Evolutionary conservation across 805 yeast genomes (phyloP).

Genomic region (Debaryomyces prosopidis): DNA sequence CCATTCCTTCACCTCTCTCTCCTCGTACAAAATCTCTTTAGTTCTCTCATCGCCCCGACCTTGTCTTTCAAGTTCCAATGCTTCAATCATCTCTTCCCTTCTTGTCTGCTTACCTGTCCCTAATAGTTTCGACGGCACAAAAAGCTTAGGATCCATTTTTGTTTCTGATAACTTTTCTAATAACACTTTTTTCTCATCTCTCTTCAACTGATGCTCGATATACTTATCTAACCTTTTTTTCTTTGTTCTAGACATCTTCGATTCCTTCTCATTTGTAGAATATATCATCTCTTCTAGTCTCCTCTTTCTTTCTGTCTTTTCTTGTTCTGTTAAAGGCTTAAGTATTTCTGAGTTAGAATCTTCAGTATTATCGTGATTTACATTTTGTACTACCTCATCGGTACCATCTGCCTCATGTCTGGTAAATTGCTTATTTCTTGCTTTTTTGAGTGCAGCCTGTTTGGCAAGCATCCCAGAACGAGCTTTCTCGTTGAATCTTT

Average conservation of each 20-base stretch:
- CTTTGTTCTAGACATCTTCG: slow-evolving; percentile 70
- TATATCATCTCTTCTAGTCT: slow-evolving; percentile 59
- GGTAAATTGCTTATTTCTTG: slow-evolving; percentile 68
- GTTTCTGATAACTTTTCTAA: slow-evolving; percentile 70
- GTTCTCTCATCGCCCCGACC: slow-evolving; percentile 70
- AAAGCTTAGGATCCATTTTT: slow-evolving; percentile 65
- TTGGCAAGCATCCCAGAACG: slow-evolving; percentile 81
- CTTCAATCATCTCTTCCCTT: slow-evolving; percentile 71
- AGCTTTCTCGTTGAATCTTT: slow-evolving; percentile 82
- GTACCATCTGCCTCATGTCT: slow-evolving; percentile 47
- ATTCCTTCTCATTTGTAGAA: slow-evolving; percentile 55
- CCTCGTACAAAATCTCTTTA: slow-evolving; percentile 65
- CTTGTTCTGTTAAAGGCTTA: slow-evolving; percentile 63
- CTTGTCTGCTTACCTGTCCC: slow-evolving; percentile 75
- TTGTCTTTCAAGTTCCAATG: slow-evolving; percentile 66
- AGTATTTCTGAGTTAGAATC: slow-evolving; percentile 64
- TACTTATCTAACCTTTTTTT: slow-evolving; percentile 84
- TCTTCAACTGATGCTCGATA: slow-evolving; percentile 83
- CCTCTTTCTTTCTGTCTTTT: slow-evolving; percentile 64
- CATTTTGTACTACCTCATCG: slow-evolving; percentile 14
- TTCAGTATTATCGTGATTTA: slow-evolving; percentile 12
- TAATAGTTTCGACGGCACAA: slow-evolving; percentile 72
- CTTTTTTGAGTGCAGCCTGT: slow-evolving; percentile 65
- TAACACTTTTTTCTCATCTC: slow-evolving; percentile 82
- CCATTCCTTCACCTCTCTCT: slow-evolving; percentile 66